Base-by-base conservation (phyloP, 257 asterid genomes). In the Rehmannia glutinosa region DNA sequence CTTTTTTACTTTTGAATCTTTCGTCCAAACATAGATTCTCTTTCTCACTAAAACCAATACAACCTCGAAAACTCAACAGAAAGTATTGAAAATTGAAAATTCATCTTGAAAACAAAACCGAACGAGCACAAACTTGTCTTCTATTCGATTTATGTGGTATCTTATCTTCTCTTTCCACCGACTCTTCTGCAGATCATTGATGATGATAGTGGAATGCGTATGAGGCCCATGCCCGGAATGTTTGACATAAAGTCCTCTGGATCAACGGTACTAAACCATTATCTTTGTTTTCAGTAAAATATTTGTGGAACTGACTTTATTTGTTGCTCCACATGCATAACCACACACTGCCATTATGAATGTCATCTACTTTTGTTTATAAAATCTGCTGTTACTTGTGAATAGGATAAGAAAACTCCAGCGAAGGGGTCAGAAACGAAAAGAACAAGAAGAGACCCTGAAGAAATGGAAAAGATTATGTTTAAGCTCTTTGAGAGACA, bases 401-500 rank as follows among this genome's bases (percentile, higher is more conserved):
- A 51, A 43, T 65, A 88, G 96, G 98, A 92, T 7, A 92, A 87
- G 84, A 92, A 87, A 74, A 8, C 64, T 69, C 80, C 81, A 45
- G 69, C 69, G 3, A 92, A 80, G 80, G 93, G 83, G 17, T 75
- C 94, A 17, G 97, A 92, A 67, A 68, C 80, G 60, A 92, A 87
- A 78, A 84, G 97, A 82, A 92, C 91, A 15, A 81, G 98, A 74
- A 81, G 86, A 61, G 91, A 76, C 68, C 96, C 88, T 8, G 90
- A 80, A 27, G 98, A 87, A 77, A 87, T 92, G 95, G 97, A 92
- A 71, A 85, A 84, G 89, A 90, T 90, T 39, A 77, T 92, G 96
- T 92, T 92, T 75, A 92, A 87, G 83, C 95, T 90, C 32, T 92
- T 92, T 72, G 97, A 92, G 81, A 84, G 80, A 81, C 95, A 92